Base-by-base conservation (phyloP, 495 filamentous ascomycete genomes). In the Podospora bellae-mahoneyi region DNA sequence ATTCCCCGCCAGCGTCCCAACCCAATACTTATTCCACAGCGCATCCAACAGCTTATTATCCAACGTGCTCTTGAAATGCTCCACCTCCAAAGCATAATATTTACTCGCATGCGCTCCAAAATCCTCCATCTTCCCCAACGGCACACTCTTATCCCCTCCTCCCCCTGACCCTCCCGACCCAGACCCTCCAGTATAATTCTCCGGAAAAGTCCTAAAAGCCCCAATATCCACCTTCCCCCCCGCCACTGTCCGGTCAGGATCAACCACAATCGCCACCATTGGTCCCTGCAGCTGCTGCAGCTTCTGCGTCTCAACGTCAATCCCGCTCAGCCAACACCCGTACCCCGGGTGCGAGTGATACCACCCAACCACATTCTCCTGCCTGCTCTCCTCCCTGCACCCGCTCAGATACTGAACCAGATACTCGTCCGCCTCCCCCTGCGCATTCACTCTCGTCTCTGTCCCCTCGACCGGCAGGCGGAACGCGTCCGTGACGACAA, bases 21-120 rank as follows among this genome's bases (percentile, higher is more conserved):
- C 94, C 96, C 96, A 99, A 81, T 99, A 99, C 77, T 99, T 99
- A 78, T 97, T 97, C 96, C 96, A 99, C 64, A 99, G 84, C 57
- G 92, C 84, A 70, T 94, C 92, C 5, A 99, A 82, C 32, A 98
- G 83, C 69, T 91, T 88, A 1, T 87, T 84, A 76, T 99, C 96
- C 34, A 99, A 89, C 4, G 90, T 89, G 65, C 89, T 92, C 83
- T 97, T 97, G 83, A 92, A 99, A 80, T 95, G 91, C 34, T 91
- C 91, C 9, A 98, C 91, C 63, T 95, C 91, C 5, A 99, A 88
- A 0, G 88, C 79, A 77, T 99, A 99, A 78, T 99, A 99, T 53
- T 89, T 86, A 72, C 86, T 91, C 3, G 88, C 89, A 77, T 98
- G 93, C 16, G 96, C 94, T 65, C 96, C 96, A 73, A 97, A 99